A percentile compares a stretch with the other conserved stretches of the same genome.
phyloP scores from a whole-genome alignment of 768 basidiomycete genomes.

The Xerocomellus dryophilus region DNA sequence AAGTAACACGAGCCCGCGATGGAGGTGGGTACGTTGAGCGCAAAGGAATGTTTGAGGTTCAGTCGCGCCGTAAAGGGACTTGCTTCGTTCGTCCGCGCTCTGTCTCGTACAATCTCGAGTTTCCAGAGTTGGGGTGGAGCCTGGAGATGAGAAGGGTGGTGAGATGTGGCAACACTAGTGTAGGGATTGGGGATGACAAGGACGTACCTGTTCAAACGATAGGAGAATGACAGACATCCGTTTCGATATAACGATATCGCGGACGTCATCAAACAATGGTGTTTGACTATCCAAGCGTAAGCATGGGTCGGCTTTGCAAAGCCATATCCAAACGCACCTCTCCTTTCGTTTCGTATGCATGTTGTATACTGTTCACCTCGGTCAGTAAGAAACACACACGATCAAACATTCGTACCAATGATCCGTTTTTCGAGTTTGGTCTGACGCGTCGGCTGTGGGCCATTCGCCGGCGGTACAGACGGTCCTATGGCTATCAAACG shows the following conservation, averaged over 20 bases:
- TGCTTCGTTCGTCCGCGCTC: slow-evolving; percentile 31
- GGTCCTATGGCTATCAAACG: slow-evolving; percentile 49
- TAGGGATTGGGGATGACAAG: neutral
- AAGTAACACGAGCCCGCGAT: slow-evolving; percentile 82
- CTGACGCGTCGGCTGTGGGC: slow-evolving; percentile 44
- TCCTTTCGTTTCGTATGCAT: slow-evolving; percentile 44
- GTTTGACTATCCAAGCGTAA: slow-evolving; percentile 38
- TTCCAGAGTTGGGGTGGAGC: slow-evolving; percentile 76
- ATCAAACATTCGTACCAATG: slow-evolving; percentile 36
- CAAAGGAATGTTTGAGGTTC: slow-evolving; percentile 60
- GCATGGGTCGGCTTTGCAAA: neutral
- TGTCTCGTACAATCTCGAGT: slow-evolving; percentile 58
- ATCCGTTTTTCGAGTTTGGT: slow-evolving; percentile 52
- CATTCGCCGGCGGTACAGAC: slow-evolving; percentile 37
- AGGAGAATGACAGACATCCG: slow-evolving; percentile 43
- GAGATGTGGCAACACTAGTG: neutral
- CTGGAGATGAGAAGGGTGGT: slow-evolving; percentile 29
- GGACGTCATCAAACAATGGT: slow-evolving; percentile 50
- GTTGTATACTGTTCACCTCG: slow-evolving; percentile 41
- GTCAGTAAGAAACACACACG: slow-evolving; percentile 1
- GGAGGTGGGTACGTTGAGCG: slow-evolving; percentile 57
- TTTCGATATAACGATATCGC: slow-evolving; percentile 48
- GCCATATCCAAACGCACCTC: slow-evolving; percentile 34
- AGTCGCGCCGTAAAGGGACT: slow-evolving; percentile 22
- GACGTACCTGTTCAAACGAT: slow-evolving; percentile 27